phyloP scores from a whole-genome alignment of 768 basidiomycete species.

The Lactarius trivialis region DNA sequence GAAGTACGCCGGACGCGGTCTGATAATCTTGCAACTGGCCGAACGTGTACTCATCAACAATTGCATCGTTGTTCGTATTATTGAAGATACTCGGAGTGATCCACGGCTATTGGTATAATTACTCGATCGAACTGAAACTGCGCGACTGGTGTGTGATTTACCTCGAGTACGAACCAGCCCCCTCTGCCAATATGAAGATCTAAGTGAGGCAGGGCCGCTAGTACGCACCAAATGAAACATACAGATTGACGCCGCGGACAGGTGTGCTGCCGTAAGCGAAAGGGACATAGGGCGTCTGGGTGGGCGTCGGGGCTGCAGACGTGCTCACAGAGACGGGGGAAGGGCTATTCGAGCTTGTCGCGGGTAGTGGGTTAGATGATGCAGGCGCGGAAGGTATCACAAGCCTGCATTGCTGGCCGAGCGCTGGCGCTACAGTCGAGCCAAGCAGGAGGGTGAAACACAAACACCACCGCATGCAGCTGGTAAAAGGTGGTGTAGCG shows the following conservation, averaged over 20 bases:
- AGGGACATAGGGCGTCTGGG: slow-evolving; percentile 32
- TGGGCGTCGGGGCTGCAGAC: slow-evolving; percentile 20
- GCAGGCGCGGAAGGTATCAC: slow-evolving; percentile 8
- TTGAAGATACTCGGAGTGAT: slow-evolving; percentile 72
- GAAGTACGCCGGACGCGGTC: slow-evolving; percentile 38
- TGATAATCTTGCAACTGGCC: slow-evolving; percentile 44
- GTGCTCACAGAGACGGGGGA: slow-evolving; percentile 3
- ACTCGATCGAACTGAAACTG: not conserved
- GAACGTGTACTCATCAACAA: slow-evolving; percentile 59
- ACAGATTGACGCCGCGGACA: slow-evolving; percentile 60
- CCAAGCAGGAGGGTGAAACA: not conserved
- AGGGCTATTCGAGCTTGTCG: not conserved
- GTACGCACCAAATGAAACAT: slow-evolving; percentile 27
- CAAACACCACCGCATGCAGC: slow-evolving; percentile 9
- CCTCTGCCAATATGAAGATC: slow-evolving; percentile 34
- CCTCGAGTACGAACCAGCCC: slow-evolving; percentile 61
- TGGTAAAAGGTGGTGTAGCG: not conserved
- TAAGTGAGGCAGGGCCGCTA: not conserved
- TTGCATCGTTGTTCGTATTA: slow-evolving; percentile 46
- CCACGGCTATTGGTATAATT: slow-evolving; percentile 48
- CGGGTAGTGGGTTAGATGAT: slow-evolving; percentile 17
- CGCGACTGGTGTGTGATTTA: slow-evolving; percentile 22
- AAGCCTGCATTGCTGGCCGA: slow-evolving; percentile 28
- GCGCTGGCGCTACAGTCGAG: not conserved
- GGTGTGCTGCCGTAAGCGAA: slow-evolving; percentile 35